Conservation (phyloP, 495 filamentous ascomycete genomes). For the Lophiotrema nucula region DNA sequence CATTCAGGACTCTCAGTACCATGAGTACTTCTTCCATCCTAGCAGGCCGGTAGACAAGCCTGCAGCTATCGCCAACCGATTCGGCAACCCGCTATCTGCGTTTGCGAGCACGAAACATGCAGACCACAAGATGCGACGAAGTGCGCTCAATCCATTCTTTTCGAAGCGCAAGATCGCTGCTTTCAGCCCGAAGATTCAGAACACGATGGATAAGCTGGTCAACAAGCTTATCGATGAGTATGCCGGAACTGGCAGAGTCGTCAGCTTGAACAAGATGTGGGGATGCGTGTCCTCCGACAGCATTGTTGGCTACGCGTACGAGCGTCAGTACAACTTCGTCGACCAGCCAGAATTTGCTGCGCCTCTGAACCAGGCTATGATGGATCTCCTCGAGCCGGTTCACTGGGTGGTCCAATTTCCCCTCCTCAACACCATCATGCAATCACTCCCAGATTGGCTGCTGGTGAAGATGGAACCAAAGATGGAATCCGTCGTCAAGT, state of each 20-base stretch:
- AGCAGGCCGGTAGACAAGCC: background rate
- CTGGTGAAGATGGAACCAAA: background rate
- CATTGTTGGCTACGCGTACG: background rate
- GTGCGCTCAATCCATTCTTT: conserved; percentile 8
- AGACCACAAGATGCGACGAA: background rate
- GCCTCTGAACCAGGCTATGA: background rate
- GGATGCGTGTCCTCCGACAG: background rate
- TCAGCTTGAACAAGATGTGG: background rate
- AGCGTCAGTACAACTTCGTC: background rate
- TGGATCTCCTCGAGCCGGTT: background rate
- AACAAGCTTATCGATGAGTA: background rate
- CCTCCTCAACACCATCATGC: background rate
- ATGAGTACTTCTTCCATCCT: background rate
- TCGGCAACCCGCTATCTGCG: background rate
- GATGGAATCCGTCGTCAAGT: background rate
- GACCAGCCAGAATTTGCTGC: background rate
- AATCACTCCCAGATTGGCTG: background rate
- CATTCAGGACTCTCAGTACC: conserved; percentile 43
- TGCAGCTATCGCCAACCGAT: background rate
- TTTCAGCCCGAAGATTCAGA: background rate
- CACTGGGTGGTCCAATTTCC: background rate
- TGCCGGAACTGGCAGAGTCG: background rate
- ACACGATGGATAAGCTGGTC: background rate
- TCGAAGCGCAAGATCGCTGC: background rate
- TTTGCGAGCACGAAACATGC: conserved; percentile 2